Base-by-base conservation (phyloP, 805 yeast species). In the Candida sanyiensis region DNA sequence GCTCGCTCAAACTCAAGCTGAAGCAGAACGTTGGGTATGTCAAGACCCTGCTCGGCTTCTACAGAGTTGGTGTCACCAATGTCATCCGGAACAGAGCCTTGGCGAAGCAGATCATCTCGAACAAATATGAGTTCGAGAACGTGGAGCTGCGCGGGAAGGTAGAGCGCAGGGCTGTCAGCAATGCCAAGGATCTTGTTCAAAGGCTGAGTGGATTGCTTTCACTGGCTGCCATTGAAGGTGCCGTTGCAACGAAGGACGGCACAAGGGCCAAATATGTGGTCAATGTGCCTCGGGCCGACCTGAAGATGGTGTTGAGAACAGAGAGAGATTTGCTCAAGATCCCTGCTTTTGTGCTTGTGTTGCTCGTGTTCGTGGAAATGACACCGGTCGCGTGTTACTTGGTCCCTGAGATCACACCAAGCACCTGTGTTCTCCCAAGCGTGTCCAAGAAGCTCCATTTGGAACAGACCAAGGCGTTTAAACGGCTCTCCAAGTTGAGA, bases 371-470 rank as follows among this genome's bases (percentile, higher is more conserved):
- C 52, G 72, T 72, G 50, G 85, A 78, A 47, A 50, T 61, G 36
- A 72, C 81, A 0, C 80, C 81, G 1, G 16, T 73, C 1, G 45
- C 78, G 5, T 75, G 80, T 50, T 73, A 67, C 38, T 53, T 63
- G 4, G 52, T 75, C 35, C 84, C 84, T 0, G 73, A 71, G 44
- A 50, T 77, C 5, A 69, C 78, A 1, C 80, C 83, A 8, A 69
- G 69, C 60, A 76, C 81, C 9, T 77, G 83, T 54, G 61, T 73
- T 8, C 60, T 75, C 23, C 80, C 81, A 1, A 58, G 61, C 5
- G 51, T 57, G 6, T 51, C 52, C 16, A 47, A 52, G 15, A 66
- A 59, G 37, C 28, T 62, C 56, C 39, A 56, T 56, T 34, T 60
- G 61, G 64, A 57, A 39, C 40, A 51, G 45, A 38, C 40, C 17